These are phyloP conservation scores for Penicillium diatomitis DNA, from an alignment of 495 filamentous ascomycete genomes.

Conservation along the genomic window DNA sequence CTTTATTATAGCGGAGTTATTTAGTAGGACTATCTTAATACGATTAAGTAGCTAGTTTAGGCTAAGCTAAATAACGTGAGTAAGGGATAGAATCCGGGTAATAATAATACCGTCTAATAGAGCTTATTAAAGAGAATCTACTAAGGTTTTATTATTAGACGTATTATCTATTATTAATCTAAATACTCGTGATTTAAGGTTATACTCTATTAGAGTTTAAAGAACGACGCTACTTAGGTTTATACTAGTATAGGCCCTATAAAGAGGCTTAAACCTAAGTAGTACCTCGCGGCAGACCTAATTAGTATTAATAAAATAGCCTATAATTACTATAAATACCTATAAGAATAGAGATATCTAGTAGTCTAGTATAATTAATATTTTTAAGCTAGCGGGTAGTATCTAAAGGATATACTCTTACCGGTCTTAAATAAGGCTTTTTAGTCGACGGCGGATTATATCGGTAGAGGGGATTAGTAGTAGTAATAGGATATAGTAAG, in stretches of 20 bases:
- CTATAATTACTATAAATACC: slow-evolving; percentile 5
- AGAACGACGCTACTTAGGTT: slow-evolving; percentile 5
- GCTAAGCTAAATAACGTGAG: slow-evolving; percentile 7
- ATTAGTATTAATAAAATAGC: slow-evolving; percentile 3
- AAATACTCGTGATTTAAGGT: slow-evolving; percentile 6
- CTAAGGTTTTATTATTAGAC: slow-evolving; percentile 5
- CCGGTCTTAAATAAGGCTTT: too few species aligned
- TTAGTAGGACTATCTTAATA: slow-evolving; percentile 4
- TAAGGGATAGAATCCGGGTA: slow-evolving; percentile 6
- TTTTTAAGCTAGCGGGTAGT: too few species aligned
- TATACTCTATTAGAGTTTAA: slow-evolving; percentile 1
- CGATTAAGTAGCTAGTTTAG: slow-evolving; percentile 8
- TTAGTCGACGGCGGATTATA: too few species aligned
- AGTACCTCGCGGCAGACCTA: slow-evolving; percentile 7
- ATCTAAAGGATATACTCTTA: too few species aligned
- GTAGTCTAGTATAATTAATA: too few species aligned
- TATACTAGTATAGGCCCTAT: background rate
- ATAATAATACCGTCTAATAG: slow-evolving; percentile 2
- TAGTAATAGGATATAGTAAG: too few species aligned
- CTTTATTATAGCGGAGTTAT: slow-evolving; percentile 2
- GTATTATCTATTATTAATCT: slow-evolving; percentile 4
- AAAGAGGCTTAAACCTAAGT: slow-evolving; percentile 8
- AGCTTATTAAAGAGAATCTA: slow-evolving; percentile 1
- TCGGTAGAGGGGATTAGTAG: too few species aligned
- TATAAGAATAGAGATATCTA: too few species aligned